Evolutionary conservation across 2,329 filamentous ascomycete genomes (phyloP), one percentile per base, ranked within the genome.

Genomic region (Leptographium flavum): DNA sequence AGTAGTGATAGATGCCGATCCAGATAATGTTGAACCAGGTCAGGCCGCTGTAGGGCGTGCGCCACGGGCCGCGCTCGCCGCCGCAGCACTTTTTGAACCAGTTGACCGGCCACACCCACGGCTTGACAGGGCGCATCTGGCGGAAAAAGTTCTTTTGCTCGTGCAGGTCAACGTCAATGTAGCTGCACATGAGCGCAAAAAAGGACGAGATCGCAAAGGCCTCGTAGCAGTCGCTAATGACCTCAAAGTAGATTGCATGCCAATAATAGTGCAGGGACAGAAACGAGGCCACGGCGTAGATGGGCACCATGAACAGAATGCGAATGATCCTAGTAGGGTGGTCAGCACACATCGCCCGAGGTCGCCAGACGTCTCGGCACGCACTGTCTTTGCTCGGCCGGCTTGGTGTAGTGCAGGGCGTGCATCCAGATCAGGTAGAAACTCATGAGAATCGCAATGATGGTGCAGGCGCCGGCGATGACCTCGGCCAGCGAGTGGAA

Each of bases 1-100:
- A 87, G 64, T 92, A 93, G 56, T 93, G 86, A 62, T 88, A 93
- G 45, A 92, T 72, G 45, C 81, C 79, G 39, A 83, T 73, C 83
- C 83, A 92, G 53, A 88, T 71, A 48, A 88, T 78, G 59, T 94
- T 94, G 65, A 93, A 93, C 85, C 85, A 92, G 1, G 86, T 93
- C 59, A 93, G 64, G 1, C 87, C 86, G 60, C 82, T 92, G 52
- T 73, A 69, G 1, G 87, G 86, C n/a, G 73, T 81, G 53, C 84
- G 73, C 70, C 84, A 81, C 23, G 72, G 69, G 0, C 85, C 83
- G 44, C 74, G 67, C 48, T 83, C 61, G 30, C 82, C 81, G 32
- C 83, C 80, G 46, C 77, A 83, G 58, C 79, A 83, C 55, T 73
- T 79, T 52, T 79, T 74, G 49, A 84, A 68, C 73, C 81, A 84